These are phyloP conservation scores for Alternaria incomplexa DNA, from an alignment of 2,329 filamentous ascomycete species.

Conservation along the genomic window DNA sequence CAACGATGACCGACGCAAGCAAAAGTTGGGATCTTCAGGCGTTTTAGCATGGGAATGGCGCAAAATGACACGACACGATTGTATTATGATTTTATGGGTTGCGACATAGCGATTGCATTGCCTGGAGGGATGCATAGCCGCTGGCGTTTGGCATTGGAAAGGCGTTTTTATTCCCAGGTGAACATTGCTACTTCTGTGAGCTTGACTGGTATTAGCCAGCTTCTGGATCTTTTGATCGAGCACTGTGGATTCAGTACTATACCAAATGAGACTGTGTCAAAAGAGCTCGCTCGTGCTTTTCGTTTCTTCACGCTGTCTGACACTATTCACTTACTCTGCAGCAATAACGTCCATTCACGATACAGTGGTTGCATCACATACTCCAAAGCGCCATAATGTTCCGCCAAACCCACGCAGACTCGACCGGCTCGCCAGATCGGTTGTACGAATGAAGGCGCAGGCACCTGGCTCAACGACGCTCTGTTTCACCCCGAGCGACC, in stretches of 20 bases:
- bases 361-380: background rate
- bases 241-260: background rate
- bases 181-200: background rate
- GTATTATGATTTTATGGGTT: slow-evolving; percentile 7
- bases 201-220: background rate
- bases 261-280: background rate
- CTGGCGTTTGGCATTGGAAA: slow-evolving; percentile 4
- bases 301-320: background rate
- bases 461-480: background rate
- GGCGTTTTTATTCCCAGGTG: background rate
- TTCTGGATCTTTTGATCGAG: background rate
- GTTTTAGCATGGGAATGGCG: background rate
- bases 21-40: background rate
- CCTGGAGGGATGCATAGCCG: slow-evolving; percentile 1
- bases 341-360: background rate
- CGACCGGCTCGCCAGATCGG: background rate
- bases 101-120: slow-evolving; percentile 1
- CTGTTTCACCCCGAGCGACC: background rate
- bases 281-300: background rate
- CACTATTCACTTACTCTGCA: background rate
- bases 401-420: background rate
- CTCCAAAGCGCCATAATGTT: background rate
- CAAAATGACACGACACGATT: background rate
- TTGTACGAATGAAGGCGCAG: background rate
- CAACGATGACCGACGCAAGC: slow-evolving; percentile 18